phyloP scores from a whole-genome alignment of 2,329 filamentous ascomycete genomes.

The Colletotrichum echinochloae region DNA sequence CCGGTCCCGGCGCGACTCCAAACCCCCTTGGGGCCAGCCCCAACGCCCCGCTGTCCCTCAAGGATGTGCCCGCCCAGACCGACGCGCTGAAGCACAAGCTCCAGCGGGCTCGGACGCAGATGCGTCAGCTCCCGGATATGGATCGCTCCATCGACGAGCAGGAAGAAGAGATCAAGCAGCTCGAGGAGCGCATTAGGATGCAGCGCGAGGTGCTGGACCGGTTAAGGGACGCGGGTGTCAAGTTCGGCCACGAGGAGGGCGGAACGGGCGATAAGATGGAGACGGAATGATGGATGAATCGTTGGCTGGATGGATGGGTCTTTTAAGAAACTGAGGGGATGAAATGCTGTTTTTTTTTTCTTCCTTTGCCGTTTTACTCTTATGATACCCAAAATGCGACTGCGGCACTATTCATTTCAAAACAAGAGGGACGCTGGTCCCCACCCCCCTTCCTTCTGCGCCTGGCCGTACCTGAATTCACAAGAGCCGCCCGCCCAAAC shows the following conservation, averaged over 20 bases:
- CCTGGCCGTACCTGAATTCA: neutral
- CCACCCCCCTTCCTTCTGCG: neutral
- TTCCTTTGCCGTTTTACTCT: slow-evolving; percentile 18
- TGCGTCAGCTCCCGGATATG: slow-evolving; percentile 77
- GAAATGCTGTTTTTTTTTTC: neutral
- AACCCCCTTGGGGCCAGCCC: slow-evolving; percentile 49
- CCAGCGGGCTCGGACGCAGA: slow-evolving; percentile 77
- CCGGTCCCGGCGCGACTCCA: slow-evolving; percentile 46
- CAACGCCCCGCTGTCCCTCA: slow-evolving; percentile 60
- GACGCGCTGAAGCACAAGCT: slow-evolving; percentile 86
- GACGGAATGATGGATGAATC: slow-evolving; percentile 41
- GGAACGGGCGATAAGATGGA: slow-evolving; percentile 58
- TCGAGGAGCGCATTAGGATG: slow-evolving; percentile 72
- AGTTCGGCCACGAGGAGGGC: slow-evolving; percentile 52
- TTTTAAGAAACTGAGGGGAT: neutral
- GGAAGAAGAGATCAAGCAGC: slow-evolving; percentile 74
- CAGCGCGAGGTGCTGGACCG: slow-evolving; percentile 70
- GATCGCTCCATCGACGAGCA: slow-evolving; percentile 75
- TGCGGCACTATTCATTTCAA: slow-evolving; percentile 1
- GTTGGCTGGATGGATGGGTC: neutral
- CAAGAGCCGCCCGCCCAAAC: slow-evolving; percentile 17
- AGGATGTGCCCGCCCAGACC: slow-evolving; percentile 83
- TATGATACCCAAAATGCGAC: slow-evolving; percentile 41
- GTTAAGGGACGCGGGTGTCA: slow-evolving; percentile 63
- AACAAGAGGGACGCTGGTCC: slow-evolving; percentile 3